Base-by-base conservation (phyloP, 108 stramenopile species). In the Licmophora abbreviata region DNA sequence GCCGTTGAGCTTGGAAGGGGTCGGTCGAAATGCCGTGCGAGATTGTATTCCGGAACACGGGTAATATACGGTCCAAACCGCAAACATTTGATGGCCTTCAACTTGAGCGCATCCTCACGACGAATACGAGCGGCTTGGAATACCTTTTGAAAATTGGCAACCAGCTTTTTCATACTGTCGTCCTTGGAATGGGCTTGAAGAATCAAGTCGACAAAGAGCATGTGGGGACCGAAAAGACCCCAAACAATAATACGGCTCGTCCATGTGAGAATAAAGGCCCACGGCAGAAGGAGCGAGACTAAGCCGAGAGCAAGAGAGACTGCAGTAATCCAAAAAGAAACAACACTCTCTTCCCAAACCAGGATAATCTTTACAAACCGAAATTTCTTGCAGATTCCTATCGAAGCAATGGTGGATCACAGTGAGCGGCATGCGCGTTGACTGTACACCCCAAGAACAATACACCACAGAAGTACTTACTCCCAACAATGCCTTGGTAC, bases 201-300 rank as follows among this genome's bases (percentile, higher is more conserved):
- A 15, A 54, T 59, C 2, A 73, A 4, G 56, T 87, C 85, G 0
- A 70, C 54, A 11, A 74, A 8, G 31, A 75, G 77, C 79, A 83
- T 87, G 57, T 79, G 79, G 2, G 85, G 85, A 3, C 85, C 85
- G 7, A 87, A 30, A 42, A 74, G 65, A 0, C 65, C 64, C 74
- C 76, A 86, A 0, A 81, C 79, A 26, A 71, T 31, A 44, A 74
- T 8, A 48, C 88, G 63, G 3, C 58, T 46, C 5, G 64, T 41
- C 79, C 80, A 91, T 27, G 44, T 66, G 24, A 86, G 47, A 12
- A 91, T 54, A 38, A 74, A 85, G 18, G 46, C 44, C 82, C 78
- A 81, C 7, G 88, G 88, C 14, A 86, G 27, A 5, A 84, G 15
- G 17, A 84, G 58, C 10, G 71, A 51, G 1, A 81, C 51, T 15